Evolutionary conservation across 2,329 filamentous ascomycete species (phyloP), one percentile per base, ranked within the genome.

Genomic region (Penicillium sp.): DNA sequence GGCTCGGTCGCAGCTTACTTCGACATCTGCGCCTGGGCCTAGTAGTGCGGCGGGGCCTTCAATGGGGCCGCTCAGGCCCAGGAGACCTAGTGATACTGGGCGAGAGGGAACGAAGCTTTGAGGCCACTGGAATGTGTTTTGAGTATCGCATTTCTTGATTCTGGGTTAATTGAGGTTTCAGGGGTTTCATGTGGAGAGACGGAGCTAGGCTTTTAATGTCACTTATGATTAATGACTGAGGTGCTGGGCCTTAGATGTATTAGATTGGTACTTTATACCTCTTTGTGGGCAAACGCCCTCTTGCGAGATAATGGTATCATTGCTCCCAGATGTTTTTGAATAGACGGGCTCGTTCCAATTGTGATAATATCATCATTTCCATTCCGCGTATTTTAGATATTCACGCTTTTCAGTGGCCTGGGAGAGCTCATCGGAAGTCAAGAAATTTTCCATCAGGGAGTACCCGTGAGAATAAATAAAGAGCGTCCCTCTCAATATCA

Each of bases 21-120:
- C 57, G 26, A 57, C 64, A 15, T 57, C 65, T 12, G 60, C 59
- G 2, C 45, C 68, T 18, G 64, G 66, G 0, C 61, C 70, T 4
- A 69, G 65, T 49, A 63, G 54, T 47, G 45, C 51, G 28, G 47
- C 61, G 18, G 60, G 58, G 10, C 55, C 63, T 9, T 60, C 65
- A 4, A 45, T 65, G 2, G 62, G 58, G 4, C 51, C 61, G 7
- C 49, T 68, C 42, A 61, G 70, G 24, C 61, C 66, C 6, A 64
- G 73, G 34, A 61, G 73, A 47, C 60, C 71, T 9, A 76, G 73
- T 52, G 73, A 76, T 58, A 66, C 65, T 51, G 70, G 68, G 28
- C 68, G 72, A 16, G 73, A 75, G 55, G 72, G 73, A 24, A 76
- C 72, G n/a, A 74, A 74, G 53, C 54, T 69, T 12, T 68, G 47